Evolutionary conservation across 2,329 filamentous ascomycete species (phyloP).

Genomic region (Colletotrichum chlorophyti): DNA sequence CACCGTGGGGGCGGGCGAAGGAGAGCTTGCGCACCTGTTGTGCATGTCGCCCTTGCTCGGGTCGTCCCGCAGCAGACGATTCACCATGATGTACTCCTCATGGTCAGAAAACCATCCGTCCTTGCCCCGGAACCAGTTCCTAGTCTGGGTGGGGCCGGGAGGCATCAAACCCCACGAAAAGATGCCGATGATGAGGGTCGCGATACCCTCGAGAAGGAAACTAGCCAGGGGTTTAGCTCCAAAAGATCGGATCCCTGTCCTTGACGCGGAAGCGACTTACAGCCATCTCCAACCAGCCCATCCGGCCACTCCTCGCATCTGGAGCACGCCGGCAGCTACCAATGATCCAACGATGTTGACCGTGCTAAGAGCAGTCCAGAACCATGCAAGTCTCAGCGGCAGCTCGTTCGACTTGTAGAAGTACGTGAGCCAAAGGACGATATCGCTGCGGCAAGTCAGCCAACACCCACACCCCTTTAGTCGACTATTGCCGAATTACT

Average conservation of each 20-base stretch:
- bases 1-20: accelerated
- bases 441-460: constrained; percentile 30
- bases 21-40: constrained; percentile 47
- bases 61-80: constrained; percentile 65
- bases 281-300: constrained; percentile 52
- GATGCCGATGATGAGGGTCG: constrained; percentile 49
- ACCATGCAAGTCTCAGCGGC: constrained; percentile 37
- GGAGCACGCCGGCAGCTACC: constrained; percentile 49
- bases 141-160: constrained; percentile 55
- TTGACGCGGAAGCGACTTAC: constrained; percentile 20
- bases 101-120: constrained; percentile 67
- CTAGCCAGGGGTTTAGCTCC: constrained; percentile 13
- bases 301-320: constrained; percentile 44
- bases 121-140: constrained; percentile 62
- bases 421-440: constrained; percentile 40
- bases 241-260: neutral
- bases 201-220: constrained; percentile 59
- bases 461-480: accelerated
- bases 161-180: constrained; percentile 54
- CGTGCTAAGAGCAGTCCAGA: constrained; percentile 37
- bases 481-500: neutral
- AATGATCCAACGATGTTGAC: constrained; percentile 46
- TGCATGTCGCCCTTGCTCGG: constrained; percentile 68
- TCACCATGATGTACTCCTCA: constrained; percentile 69
- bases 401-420: constrained; percentile 41